These are phyloP conservation scores for Trichosporon coremiiforme DNA, from an alignment of 1,284 basidiomycete genomes.

Conservation along the genomic window DNA sequence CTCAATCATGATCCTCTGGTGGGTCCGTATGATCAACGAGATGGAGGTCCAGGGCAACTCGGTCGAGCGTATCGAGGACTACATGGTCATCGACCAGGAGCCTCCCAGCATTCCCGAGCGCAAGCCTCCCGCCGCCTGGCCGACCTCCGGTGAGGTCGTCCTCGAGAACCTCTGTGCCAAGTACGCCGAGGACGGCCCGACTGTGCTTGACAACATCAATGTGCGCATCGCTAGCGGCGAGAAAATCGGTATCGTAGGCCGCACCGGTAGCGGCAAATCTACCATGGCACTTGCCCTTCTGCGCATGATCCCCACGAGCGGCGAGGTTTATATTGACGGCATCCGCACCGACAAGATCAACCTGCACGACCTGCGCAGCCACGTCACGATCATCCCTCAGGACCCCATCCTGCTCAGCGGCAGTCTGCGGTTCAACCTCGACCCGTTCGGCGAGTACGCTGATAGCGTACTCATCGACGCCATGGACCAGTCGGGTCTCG, in stretches of 20 bases:
- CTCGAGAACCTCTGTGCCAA: conserved; percentile 61
- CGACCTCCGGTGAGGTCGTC: conserved; percentile 67
- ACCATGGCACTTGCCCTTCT: conserved; percentile 57
- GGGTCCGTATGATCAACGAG: conserved; percentile 55
- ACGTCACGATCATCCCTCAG: conserved; percentile 64
- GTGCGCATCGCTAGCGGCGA: conserved; percentile 65
- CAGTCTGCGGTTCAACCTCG: conserved; percentile 74
- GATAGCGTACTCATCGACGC: conserved; percentile 64
- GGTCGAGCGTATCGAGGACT: conserved; percentile 73
- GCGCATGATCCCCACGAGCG: conserved; percentile 64
- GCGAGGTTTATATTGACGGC: conserved; percentile 59
- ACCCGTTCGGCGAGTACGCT: conserved; percentile 71
- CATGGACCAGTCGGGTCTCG: conserved; percentile 59
- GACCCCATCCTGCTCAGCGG: conserved; percentile 72
- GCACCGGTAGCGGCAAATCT: conserved; percentile 74
- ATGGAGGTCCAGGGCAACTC: conserved; percentile 58
- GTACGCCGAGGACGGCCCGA: conserved; percentile 57
- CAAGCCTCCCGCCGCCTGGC: conserved; percentile 75
- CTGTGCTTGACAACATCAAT: conserved; percentile 63
- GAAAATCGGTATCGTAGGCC: conserved; percentile 67
- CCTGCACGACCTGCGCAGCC: conserved; percentile 63
- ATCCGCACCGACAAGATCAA: conserved; percentile 60
- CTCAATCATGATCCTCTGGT: conserved; percentile 47
- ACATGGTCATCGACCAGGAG: conserved; percentile 72
- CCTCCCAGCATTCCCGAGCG: conserved; percentile 60